A percentile compares a stretch with the other conserved stretches of the same genome.
Evolutionary conservation across 202 grass and related monocot species (phyloP).

Genomic region (Eragrostis tef): DNA sequence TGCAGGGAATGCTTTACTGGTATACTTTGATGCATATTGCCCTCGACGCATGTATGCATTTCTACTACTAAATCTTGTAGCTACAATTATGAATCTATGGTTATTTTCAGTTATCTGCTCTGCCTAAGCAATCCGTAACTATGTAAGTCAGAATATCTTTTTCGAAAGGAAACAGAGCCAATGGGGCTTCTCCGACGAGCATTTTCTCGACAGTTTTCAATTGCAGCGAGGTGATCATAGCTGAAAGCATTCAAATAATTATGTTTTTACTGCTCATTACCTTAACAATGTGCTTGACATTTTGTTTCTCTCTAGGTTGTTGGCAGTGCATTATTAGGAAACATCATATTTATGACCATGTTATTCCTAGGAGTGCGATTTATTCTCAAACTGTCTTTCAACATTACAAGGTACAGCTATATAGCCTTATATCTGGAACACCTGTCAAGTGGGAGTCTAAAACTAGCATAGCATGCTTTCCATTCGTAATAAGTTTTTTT

Average conservation of each 20-base stretch:
- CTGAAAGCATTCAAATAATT: neutral
- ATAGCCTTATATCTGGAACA: conserved; percentile 23
- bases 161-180: conserved; percentile 53
- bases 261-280: neutral
- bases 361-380: conserved; percentile 62
- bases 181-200: conserved; percentile 58
- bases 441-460: neutral
- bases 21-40: conserved; percentile 70
- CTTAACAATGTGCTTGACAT: neutral
- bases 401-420: conserved; percentile 58
- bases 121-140: conserved; percentile 56
- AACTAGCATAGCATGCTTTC: neutral
- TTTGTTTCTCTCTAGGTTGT: conserved; percentile 62
- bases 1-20: conserved; percentile 72
- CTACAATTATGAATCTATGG: conserved; percentile 25
- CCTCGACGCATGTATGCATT: conserved; percentile 85
- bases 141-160: conserved; percentile 79
- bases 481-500: neutral
- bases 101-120: conserved; percentile 34
- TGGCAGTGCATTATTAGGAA: conserved; percentile 62
- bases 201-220: conserved; percentile 55
- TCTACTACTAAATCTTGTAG: conserved; percentile 28
- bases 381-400: conserved; percentile 64
- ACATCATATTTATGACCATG: conserved; percentile 68
- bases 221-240: conserved; percentile 66